These are phyloP conservation scores for Entomortierella parvispora DNA, from an alignment of 192 early-diverging fungal species.

Conservation along the genomic window DNA sequence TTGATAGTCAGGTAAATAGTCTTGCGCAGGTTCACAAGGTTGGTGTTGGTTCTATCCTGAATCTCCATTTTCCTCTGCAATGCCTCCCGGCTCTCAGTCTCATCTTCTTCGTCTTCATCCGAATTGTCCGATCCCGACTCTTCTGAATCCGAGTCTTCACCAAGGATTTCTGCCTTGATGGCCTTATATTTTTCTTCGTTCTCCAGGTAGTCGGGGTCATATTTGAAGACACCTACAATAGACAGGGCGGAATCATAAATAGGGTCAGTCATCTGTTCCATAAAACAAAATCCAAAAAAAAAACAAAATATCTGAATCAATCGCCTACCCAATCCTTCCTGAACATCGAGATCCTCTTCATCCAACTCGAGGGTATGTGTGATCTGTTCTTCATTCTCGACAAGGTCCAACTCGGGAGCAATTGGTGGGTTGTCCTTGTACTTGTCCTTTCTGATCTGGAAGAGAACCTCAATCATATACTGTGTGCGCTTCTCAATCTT, in stretches of 20 bases:
- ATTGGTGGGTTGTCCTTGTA: slow-evolving; percentile 91
- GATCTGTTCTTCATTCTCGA: slow-evolving; percentile 96
- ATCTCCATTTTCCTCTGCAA: slow-evolving; percentile 70
- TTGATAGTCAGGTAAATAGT: slow-evolving; percentile 97
- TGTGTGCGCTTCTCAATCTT: slow-evolving; percentile 94
- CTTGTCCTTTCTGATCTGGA: slow-evolving; percentile 93
- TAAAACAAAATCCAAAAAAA: not conserved
- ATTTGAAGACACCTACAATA: slow-evolving; percentile 73
- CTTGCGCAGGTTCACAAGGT: slow-evolving; percentile 87
- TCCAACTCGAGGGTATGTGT: slow-evolving; percentile 86
- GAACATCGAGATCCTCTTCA: slow-evolving; percentile 82
- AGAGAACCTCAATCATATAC: slow-evolving; percentile 97
- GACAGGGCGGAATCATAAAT: too few relatives aligned
- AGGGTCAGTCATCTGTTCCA: not conserved
- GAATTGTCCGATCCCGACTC: slow-evolving; percentile 63
- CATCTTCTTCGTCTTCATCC: slow-evolving; percentile 64
- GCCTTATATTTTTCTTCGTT: slow-evolving; percentile 86
- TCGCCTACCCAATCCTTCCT: slow-evolving; percentile 79
- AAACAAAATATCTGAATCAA: not conserved
- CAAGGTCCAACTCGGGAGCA: slow-evolving; percentile 83
- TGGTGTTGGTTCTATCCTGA: slow-evolving; percentile 90
- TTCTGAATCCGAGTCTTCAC: slow-evolving; percentile 71
- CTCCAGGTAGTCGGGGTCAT: slow-evolving; percentile 80
- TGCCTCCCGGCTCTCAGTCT: slow-evolving; percentile 54
- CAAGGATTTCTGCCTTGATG: slow-evolving; percentile 90